Evolutionary conservation across 139 green algal genomes (phyloP), one percentile per base, ranked within the genome.

Genomic region (Tetraselmis chui): DNA sequence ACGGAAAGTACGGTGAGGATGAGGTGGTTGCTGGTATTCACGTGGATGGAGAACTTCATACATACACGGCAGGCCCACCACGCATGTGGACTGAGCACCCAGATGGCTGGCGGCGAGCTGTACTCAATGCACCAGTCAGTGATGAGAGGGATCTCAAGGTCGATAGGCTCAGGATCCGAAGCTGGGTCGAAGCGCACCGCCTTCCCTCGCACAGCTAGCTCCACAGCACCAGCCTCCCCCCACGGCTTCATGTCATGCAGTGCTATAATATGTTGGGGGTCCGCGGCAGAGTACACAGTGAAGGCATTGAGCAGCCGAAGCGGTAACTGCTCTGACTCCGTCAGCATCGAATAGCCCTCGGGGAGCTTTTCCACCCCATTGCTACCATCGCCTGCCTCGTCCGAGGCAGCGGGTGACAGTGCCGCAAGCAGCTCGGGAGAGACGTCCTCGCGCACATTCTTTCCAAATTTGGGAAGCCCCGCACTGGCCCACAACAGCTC

Each of bases 81-180:
- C 0, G 83, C 84, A 18, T 75, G 27, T 11, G 29, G 59, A 5
- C 76, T 84, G 25, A 87, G 27, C 18, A 45, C 84, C 84, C 84
- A 88, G 2, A 86, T 18, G 1, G 28, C 45, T 25, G 18, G 24
- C 1, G 32, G 30, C 22, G 31, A 45, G 23, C 58, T 45, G 22
- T 85, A 81, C 23, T 88, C 84, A 31, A 88, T 26, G 24, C 80
- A 77, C 84, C 84, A 88, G 30, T 87, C 83, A 0, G 29, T 76
- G 25, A 59, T 2, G 32, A 1, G 26, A 27, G 23, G 27, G 2
- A 28, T 24, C 23, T 18, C 5, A 32, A 31, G n/a, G 1, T 1
- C 30, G 28, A 45, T 76, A 26, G 75, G 67, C 31, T 81, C 45
- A 29, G 2, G 2, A 30, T 27, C 28, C 85, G 76, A 28, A 74